Evolutionary conservation across 2,329 filamentous ascomycete genomes (phyloP), one percentile per base, ranked within the genome.

Genomic region (Anthostomella pinea): DNA sequence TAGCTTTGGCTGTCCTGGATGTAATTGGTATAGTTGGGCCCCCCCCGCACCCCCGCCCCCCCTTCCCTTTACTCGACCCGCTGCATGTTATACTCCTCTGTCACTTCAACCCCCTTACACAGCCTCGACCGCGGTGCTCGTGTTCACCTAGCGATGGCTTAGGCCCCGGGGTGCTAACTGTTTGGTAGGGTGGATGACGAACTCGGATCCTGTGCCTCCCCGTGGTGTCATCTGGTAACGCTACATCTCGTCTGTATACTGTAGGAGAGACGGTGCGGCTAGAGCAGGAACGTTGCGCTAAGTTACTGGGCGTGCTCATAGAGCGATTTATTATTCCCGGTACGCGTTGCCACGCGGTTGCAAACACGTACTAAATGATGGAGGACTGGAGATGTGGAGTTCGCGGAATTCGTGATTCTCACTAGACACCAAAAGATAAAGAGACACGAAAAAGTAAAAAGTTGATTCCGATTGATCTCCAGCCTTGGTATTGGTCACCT

Each of bases 1-100:
- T 45, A 19, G 33, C 30, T 38, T 47, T 38, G 38, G 36, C 38
- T 42, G 43, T 36, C 38, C 37, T 43, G 30, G 34, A 31, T 39
- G 29, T 33, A 33, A 5, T 16, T 33, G 18, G 27, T 28, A n/a
- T 24, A 34, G 28, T 33, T 28, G 30, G n/a, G 21, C 9, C 21
- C 13, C 15, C n/a, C 22, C 13, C 6, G 28, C 13, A 21, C 17
- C 7, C 10, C 26, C 5, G 6, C 11, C 20, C 11, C 14, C 29
- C 20, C 13, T 31, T n/a, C 13, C 20, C 29, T 31, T 30, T 15
- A 8, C 28, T 7, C 14, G 27, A n/a, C 7, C 11, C 14, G 27
- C 17, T 30, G 13, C 27, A 13, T 8, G 19, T n/a, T 20, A 8
- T 13, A 9, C 13, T 8, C 21, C 29, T 11, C 9, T 13, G 28